Evolutionary conservation across 768 basidiomycete species (phyloP).

Genomic region (Lactifluus piperatus): DNA sequence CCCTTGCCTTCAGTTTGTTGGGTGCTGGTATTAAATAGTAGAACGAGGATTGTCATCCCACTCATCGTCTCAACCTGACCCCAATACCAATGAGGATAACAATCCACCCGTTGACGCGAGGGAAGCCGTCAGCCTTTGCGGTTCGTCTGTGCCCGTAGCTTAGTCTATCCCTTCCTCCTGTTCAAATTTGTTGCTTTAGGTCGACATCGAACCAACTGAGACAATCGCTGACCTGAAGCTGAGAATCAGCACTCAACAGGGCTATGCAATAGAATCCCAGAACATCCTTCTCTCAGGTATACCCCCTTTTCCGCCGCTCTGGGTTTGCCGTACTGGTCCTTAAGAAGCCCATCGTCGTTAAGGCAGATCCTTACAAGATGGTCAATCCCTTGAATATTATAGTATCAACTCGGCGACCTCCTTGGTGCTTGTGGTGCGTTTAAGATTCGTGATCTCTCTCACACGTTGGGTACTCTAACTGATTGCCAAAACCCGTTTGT

Average conservation of each 20-base stretch:
- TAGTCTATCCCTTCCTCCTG: not conserved
- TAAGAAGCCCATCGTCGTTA: constrained; percentile 5
- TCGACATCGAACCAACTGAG: constrained; percentile 70
- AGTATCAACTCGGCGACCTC: constrained; percentile 97
- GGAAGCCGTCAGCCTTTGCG: constrained; percentile 71
- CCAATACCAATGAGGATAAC: constrained; percentile 71
- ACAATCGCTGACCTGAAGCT: constrained; percentile 73
- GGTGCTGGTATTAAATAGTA: not conserved
- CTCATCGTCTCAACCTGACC: not conserved
- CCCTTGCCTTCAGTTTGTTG: not conserved
- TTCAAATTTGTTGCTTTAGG: constrained; percentile 31
- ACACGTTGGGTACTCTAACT: not conserved
- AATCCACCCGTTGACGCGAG: constrained; percentile 79
- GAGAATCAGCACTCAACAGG: constrained; percentile 71
- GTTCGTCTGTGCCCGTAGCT: constrained; percentile 30
- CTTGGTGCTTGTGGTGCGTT: constrained; percentile 83
- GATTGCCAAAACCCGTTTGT: not conserved
- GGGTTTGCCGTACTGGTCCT: constrained; percentile 1
- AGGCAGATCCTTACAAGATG: constrained; percentile 89
- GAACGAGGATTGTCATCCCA: not conserved
- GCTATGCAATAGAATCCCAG: constrained; percentile 63
- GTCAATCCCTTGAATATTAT: constrained; percentile 78
- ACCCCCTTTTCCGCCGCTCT: constrained; percentile 7
- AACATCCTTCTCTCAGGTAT: constrained; percentile 94
- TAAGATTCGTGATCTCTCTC: not conserved